Conservation (phyloP, 2,329 filamentous ascomycete genomes). For the Claviceps maximensis region DNA sequence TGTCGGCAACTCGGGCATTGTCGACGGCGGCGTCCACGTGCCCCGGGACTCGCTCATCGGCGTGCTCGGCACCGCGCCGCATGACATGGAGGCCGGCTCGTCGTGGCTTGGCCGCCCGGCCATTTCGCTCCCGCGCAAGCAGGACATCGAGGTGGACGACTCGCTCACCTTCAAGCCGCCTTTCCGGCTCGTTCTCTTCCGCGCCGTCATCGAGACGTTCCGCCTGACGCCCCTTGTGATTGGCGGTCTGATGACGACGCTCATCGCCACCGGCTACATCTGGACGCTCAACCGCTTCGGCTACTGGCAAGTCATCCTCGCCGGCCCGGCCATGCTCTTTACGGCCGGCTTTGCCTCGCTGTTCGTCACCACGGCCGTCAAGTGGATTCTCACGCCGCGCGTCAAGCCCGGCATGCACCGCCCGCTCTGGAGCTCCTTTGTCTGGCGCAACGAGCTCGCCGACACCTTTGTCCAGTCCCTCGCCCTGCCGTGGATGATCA, state of each 20-base stretch:
- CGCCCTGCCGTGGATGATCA: slow-evolving; percentile 9
- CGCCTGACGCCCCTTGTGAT: slow-evolving; percentile 9
- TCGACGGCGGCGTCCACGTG: slow-evolving; percentile 7
- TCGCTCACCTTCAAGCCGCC: slow-evolving; percentile 10
- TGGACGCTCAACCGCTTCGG: slow-evolving; percentile 7
- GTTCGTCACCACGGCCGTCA: slow-evolving; percentile 8
- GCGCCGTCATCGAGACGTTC: slow-evolving; percentile 9
- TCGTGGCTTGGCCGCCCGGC: slow-evolving; percentile 12
- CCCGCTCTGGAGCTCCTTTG: slow-evolving; percentile 13
- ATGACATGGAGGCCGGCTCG: slow-evolving; percentile 9
- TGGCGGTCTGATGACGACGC: slow-evolving; percentile 1
- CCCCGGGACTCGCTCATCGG: slow-evolving; percentile 9
- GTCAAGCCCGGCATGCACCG: slow-evolving; percentile 9
- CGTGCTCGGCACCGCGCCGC: slow-evolving; percentile 9
- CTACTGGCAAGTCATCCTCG: slow-evolving; percentile 7
- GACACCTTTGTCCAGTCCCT: slow-evolving; percentile 40
- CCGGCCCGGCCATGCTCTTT: slow-evolving; percentile 5
- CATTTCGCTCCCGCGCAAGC: slow-evolving; percentile 9
- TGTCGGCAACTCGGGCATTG: slow-evolving; percentile 12
- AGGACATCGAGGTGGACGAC: slow-evolving; percentile 7
- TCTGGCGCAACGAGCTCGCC: slow-evolving; percentile 34
- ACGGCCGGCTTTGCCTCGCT: slow-evolving; percentile 2
- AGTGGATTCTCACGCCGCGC: slow-evolving; percentile 10
- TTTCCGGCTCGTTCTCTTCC: slow-evolving; percentile 4
- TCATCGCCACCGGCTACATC: slow-evolving; percentile 4